Evolutionary conservation across 768 basidiomycete genomes (phyloP).

Genomic region (Tremella yokohamensis): DNA sequence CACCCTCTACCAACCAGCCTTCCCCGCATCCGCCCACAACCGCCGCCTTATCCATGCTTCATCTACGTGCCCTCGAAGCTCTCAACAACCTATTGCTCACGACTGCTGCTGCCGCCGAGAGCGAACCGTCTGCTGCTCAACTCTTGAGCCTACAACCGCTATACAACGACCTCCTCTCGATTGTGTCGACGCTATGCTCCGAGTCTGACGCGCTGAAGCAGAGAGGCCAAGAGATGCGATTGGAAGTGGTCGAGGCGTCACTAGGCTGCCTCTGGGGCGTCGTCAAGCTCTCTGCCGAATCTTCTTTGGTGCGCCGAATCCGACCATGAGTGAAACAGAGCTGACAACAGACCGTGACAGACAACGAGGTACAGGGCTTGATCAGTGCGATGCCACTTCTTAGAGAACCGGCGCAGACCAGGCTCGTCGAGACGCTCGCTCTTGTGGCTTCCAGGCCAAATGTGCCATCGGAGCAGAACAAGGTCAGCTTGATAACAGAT

Average conservation of each 20-base stretch:
- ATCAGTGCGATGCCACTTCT: slow-evolving; percentile 64
- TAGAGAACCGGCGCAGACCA: slow-evolving; percentile 63
- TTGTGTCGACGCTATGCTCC: slow-evolving; percentile 39
- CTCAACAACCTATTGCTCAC: slow-evolving; percentile 85
- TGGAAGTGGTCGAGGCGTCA: slow-evolving; percentile 60
- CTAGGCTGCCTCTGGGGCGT: slow-evolving; percentile 77
- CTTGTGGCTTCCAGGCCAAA: slow-evolving; percentile 69
- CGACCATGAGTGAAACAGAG: neutral
- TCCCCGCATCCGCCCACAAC: slow-evolving; percentile 86
- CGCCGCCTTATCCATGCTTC: slow-evolving; percentile 75
- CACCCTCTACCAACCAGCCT: slow-evolving; percentile 60
- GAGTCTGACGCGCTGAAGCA: slow-evolving; percentile 35
- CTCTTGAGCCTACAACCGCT: slow-evolving; percentile 64
- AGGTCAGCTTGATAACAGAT: slow-evolving; percentile 50
- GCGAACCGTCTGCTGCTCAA: slow-evolving; percentile 50
- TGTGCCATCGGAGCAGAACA: slow-evolving; percentile 64
- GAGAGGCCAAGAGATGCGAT: slow-evolving; percentile 65
- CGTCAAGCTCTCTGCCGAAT: slow-evolving; percentile 69
- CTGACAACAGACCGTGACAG: slow-evolving; percentile 54
- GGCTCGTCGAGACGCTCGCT: slow-evolving; percentile 80
- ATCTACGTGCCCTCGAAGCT: slow-evolving; percentile 80
- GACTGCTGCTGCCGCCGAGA: slow-evolving; percentile 55
- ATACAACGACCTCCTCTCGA: slow-evolving; percentile 43
- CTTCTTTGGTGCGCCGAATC: slow-evolving; percentile 55
- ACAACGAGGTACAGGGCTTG: slow-evolving; percentile 58